These are phyloP conservation scores for Shiraia bambusicola DNA, from an alignment of 2,329 filamentous ascomycete genomes.

Conservation along the genomic window DNA sequence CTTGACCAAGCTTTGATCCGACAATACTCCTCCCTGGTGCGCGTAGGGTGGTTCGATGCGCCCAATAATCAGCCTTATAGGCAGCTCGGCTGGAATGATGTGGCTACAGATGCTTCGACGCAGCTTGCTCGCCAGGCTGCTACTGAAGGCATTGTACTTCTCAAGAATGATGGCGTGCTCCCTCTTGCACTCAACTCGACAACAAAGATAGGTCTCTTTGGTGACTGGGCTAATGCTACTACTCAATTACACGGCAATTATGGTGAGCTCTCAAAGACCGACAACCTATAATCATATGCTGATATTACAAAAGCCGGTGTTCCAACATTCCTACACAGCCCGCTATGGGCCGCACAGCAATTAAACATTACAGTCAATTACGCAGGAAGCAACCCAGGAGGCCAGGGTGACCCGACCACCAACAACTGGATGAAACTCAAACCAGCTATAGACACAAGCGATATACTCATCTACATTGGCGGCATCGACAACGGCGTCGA, in stretches of 20 bases:
- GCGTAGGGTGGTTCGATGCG: slow-evolving; percentile 52
- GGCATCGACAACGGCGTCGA: slow-evolving; percentile 59
- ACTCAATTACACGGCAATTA: slow-evolving; percentile 62
- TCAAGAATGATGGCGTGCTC: slow-evolving; percentile 55
- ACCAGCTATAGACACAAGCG: slow-evolving; percentile 41
- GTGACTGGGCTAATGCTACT: slow-evolving; percentile 58
- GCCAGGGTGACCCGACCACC: slow-evolving; percentile 33
- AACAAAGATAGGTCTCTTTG: slow-evolving; percentile 58
- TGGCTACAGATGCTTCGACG: slow-evolving; percentile 57
- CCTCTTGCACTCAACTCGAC: slow-evolving; percentile 46
- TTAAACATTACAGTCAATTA: slow-evolving; percentile 45
- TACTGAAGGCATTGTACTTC: slow-evolving; percentile 51
- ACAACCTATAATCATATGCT: too few relatives aligned
- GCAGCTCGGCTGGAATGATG: slow-evolving; percentile 34
- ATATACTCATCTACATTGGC: slow-evolving; percentile 58
- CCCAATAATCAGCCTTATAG: slow-evolving; percentile 26
- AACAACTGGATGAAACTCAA: slow-evolving; percentile 20
- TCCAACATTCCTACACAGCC: slow-evolving; percentile 58
- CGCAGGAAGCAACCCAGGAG: slow-evolving; percentile 23
- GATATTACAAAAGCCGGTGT: slow-evolving; percentile 54
- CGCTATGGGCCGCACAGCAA: slow-evolving; percentile 54
- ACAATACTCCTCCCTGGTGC: slow-evolving; percentile 58
- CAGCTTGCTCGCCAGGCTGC: slow-evolving; percentile 58
- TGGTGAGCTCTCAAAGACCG: neutral
- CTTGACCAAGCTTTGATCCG: slow-evolving; percentile 56